A percentile compares a stretch with the other conserved stretches of the same genome.
Conservation (phyloP, 345 rosid genomes). For the Reutealis trisperma region DNA sequence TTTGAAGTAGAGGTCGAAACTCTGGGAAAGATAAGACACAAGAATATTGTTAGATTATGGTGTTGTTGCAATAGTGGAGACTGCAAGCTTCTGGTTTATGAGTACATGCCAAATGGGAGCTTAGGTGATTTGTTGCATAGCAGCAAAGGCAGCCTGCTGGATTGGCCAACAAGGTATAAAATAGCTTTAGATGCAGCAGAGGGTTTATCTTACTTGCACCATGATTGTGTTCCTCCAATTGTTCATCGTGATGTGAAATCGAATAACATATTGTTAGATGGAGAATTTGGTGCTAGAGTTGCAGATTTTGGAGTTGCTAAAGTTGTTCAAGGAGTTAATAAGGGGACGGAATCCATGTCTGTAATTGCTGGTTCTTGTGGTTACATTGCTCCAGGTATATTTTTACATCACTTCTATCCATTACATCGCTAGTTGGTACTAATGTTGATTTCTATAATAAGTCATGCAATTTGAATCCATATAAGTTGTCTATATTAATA, state of each 20-base stretch:
- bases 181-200: constrained; percentile 87
- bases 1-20: constrained; percentile 78
- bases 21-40: constrained; percentile 88
- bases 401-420: background rate
- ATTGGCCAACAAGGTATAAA: constrained; percentile 70
- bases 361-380: constrained; percentile 87
- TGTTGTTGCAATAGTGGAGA: constrained; percentile 68
- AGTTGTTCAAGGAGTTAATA: constrained; percentile 45
- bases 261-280: constrained; percentile 76
- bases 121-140: constrained; percentile 67
- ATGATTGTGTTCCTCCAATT: constrained; percentile 87
- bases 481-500: no score
- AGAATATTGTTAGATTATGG: constrained; percentile 83
- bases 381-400: constrained; percentile 92
- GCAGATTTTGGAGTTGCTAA: constrained; percentile 95
- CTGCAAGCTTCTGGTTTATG: constrained; percentile 77
- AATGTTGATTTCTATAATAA: no score
- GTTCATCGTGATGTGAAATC: constrained; percentile 95
- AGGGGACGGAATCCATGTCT: constrained; percentile 72
- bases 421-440: background rate
- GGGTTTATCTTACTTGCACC: constrained; percentile 87
- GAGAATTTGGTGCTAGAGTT: constrained; percentile 70
- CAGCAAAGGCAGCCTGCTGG: constrained; percentile 53
- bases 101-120: constrained; percentile 93
- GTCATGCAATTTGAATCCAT: no score